These are phyloP conservation scores for Emergomyces pasteurianus DNA, from an alignment of 2,329 filamentous ascomycete species.

Conservation along the genomic window DNA sequence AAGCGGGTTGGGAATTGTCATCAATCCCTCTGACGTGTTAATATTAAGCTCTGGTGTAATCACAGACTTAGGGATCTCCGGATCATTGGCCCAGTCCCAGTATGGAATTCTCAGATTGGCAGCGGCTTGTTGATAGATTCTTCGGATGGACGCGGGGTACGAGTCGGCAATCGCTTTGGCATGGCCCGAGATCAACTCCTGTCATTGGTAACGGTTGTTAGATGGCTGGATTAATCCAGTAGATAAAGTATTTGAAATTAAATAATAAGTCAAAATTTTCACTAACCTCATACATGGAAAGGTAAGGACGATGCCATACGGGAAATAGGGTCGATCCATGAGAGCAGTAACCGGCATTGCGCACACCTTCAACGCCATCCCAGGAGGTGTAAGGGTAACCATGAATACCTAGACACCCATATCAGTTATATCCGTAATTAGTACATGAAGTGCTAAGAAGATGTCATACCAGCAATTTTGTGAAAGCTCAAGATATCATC, in stretches of 20 bases:
- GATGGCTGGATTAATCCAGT: neutral
- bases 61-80: constrained; percentile 25
- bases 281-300: constrained; percentile 48
- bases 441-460: too few species aligned
- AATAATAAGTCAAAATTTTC: neutral
- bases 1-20: constrained; percentile 34
- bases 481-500: constrained; percentile 60
- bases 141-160: constrained; percentile 36
- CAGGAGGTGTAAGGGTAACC: constrained; percentile 55
- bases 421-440: neutral
- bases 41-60: constrained; percentile 29
- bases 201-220: neutral
- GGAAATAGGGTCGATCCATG: constrained; percentile 67
- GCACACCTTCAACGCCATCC: constrained; percentile 41
- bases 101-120: constrained; percentile 35
- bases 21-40: constrained; percentile 29
- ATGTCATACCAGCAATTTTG: constrained; percentile 55
- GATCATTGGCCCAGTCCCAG: constrained; percentile 38
- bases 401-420: constrained; percentile 53
- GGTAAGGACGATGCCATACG: constrained; percentile 73
- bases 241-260: neutral
- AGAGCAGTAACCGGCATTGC: constrained; percentile 59
- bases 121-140: constrained; percentile 36
- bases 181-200: constrained; percentile 29
- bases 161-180: constrained; percentile 26